Conservation (phyloP, 192 early-diverging fungal species). For the Coemansia sp. region DNA sequence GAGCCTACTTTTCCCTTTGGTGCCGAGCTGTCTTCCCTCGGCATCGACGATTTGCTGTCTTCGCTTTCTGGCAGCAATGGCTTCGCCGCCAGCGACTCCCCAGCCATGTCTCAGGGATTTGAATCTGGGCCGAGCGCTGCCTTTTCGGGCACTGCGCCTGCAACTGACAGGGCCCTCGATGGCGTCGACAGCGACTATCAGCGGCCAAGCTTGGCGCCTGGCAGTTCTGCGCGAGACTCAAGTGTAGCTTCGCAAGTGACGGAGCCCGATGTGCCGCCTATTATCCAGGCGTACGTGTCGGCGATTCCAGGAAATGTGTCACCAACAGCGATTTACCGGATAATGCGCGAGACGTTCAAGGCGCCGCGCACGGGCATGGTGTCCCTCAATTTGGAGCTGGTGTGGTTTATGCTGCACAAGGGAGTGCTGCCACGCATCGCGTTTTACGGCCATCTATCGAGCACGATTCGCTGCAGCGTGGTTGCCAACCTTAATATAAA, state of each 20-base stretch:
- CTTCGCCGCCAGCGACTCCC: neutral
- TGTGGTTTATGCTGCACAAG: slow-evolving; percentile 56
- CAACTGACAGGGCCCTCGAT: neutral
- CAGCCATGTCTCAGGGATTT: neutral
- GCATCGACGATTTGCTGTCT: neutral
- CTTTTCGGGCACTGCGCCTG: neutral
- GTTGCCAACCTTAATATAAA: slow-evolving; percentile 35
- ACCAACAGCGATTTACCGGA: slow-evolving; percentile 23
- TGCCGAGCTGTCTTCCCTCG: neutral
- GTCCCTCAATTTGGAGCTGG: slow-evolving; percentile 46
- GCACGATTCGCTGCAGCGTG: slow-evolving; percentile 49
- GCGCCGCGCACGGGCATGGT: slow-evolving; percentile 55
- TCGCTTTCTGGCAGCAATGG: slow-evolving; percentile 2
- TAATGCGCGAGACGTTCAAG: slow-evolving; percentile 52
- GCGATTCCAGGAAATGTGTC: slow-evolving; percentile 35
- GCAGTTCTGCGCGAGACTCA: neutral
- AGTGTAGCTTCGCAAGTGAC: neutral
- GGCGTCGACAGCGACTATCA: neutral
- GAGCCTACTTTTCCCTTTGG: slow-evolving; percentile 31
- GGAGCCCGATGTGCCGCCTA: slow-evolving; percentile 17
- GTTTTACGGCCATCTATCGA: slow-evolving; percentile 45
- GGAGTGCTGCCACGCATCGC: slow-evolving; percentile 48
- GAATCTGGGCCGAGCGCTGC: neutral
- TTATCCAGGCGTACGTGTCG: slow-evolving; percentile 38
- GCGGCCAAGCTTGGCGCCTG: neutral